These are phyloP conservation scores for Sarocladiaceae sp. DNA, from an alignment of 2,329 filamentous ascomycete species.

Conservation along the genomic window DNA sequence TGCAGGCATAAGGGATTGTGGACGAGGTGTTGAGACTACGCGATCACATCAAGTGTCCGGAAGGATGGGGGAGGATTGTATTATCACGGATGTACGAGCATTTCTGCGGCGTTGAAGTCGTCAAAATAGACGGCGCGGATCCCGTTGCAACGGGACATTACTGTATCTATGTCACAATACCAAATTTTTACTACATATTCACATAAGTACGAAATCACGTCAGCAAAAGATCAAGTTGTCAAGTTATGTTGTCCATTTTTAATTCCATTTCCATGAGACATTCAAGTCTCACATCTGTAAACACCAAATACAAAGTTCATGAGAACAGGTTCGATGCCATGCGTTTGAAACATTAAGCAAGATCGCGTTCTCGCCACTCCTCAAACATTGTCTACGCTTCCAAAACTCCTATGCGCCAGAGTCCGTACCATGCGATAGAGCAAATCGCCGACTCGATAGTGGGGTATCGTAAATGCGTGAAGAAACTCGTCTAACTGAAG, in stretches of 20 bases:
- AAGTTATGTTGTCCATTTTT: no score
- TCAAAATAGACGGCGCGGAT: not conserved
- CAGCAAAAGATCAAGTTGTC: no score
- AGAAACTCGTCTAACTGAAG: conserved; percentile 49
- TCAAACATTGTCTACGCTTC: not conserved
- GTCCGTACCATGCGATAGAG: not conserved
- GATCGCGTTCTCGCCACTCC: no score
- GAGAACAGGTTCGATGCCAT: no score
- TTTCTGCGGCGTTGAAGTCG: conserved; percentile 3
- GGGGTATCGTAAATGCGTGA: conserved; percentile 7
- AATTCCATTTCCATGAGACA: not conserved
- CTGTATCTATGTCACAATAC: not conserved
- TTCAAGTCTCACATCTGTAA: not conserved
- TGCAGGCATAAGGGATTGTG: conserved; percentile 42
- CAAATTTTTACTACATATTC: not conserved
- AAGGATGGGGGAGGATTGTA: not conserved
- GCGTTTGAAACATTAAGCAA: no score
- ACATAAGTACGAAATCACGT: no score
- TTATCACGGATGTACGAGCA: conserved; percentile 9
- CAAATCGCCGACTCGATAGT: conserved; percentile 5
- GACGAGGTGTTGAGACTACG: not conserved
- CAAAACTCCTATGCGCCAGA: not conserved
- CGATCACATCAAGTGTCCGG: not conserved
- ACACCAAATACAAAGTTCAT: not conserved
- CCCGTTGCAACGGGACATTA: not conserved